Evolutionary conservation across 495 filamentous ascomycete genomes (phyloP), one percentile per base, ranked within the genome.

Genomic region (Aspergillus avenaceus): DNA sequence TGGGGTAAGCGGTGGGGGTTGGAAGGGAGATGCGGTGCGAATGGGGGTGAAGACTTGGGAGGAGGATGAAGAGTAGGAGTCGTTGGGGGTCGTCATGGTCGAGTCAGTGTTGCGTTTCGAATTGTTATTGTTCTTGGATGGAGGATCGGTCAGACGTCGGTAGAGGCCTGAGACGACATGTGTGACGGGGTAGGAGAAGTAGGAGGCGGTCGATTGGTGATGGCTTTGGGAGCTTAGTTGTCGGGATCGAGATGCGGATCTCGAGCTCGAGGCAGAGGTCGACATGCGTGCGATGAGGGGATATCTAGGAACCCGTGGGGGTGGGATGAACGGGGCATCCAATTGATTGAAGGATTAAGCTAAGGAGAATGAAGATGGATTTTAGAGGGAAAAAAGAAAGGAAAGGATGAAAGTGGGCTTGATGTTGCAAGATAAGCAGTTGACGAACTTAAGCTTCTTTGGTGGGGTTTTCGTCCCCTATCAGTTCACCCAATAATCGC

Each of bases 1-100:
- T 0, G 80, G 79, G 13, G 78, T 82, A 37, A 83, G 66, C 1
- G 80, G 80, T 4, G 79, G 80, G 0, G 79, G 80, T 63, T 82
- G 78, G 63, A 83, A 83, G 18, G 80, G 80, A 0, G 79, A 83
- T 19, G 74, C 79, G 52, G 72, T 81, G 46, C 58, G 78, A 69
- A 59, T 71, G 53, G 53, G 78, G 53, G 69, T 81, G 74, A 62
- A 78, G 55, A 73, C 64, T 34, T 69, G 60, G 26, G 66, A 52
- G 29, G 59, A 59, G 48, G 66, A 52, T 31, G 59, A 59, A 46
- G 58, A 54, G 23, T 59, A 54, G 23, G 62, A 56, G 27, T 55
- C 54, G 40, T 60, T 66, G 16, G 54, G 48, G 43, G 55, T 46
- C 38, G 63, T 65, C 22, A 58, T 52, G 28, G 54, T 49, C 34